Evolutionary conservation across 345 rosid genomes (phyloP), one percentile per base, ranked within the genome.

Genomic region (Capsella bursapastoris): DNA sequence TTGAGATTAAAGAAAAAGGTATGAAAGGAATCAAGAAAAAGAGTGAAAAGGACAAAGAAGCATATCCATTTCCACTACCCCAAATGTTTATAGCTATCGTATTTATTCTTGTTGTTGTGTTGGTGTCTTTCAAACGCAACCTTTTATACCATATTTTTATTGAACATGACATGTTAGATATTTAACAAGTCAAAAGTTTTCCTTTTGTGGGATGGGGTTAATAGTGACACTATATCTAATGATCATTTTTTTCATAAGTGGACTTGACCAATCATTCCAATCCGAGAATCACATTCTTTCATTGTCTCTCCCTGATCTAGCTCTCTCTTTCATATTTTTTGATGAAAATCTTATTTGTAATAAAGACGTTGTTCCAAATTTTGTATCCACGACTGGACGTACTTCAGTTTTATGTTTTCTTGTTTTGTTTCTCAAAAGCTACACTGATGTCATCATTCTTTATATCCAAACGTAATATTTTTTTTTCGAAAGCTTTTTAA

Each of bases 11-110:
- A 34, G 27, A 34, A 10, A 22, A 16, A 34, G 9, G 51, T 61
- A 35, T 41, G 51, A 41, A 40, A 61, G 37, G 50, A 61, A 61
- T 41, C 66, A 40, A 40, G 5, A 25, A 40, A 22, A 38, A 9
- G 11, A 9, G 22, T 12, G 35, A 41, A 25, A 61, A 41, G 18
- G 18, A 18, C 50, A 11, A 22, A 7, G 16, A 25, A 25, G 7
- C 12, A 11, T 28, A 41, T 25, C 3, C 29, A 15, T 8, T 11
- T 37, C 64, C n/a, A 32, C 61, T 10, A n/a, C 32, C 32, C 14
- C 44, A 59, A 58, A 45, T 6, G 0, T 6, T 45, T n/a, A 8
- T 3, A n/a, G 22, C 2, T 45, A 45, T n/a, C 18, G 2, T 6
- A 14, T 37, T 16, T 59, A 8, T 22, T 18, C 31, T 18, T 11